Evolutionary conservation across 371 early-diverging fungal species (phyloP), one percentile per base, ranked within the genome.

Genomic region (Lichtheimia ramosa): DNA sequence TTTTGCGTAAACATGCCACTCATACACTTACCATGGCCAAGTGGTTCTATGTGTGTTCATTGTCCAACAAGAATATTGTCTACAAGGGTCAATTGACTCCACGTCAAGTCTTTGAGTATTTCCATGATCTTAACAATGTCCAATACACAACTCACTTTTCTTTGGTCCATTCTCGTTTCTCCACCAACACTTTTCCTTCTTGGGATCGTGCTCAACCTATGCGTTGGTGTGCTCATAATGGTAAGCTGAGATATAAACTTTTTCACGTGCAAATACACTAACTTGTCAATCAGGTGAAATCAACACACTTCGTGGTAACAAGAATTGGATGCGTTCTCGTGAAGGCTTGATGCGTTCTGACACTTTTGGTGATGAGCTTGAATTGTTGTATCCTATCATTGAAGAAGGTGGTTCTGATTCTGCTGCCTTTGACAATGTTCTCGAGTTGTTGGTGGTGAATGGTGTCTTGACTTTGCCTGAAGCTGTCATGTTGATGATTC

Each of bases 141-240:
- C 79, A 75, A 43, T 96, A 87, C 73, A 77, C 80, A 55, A 87
- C 93, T 46, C 94, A 96, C 68, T 98, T 97, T 87, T 92, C 94
- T 12, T 78, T 98, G 46, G 98, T 98, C 43, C 98, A 98, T 77
- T 96, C 97, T 21, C 89, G 98, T 59, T 98, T 97, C 87, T 96
- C 96, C 40, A 98, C 98, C 43, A 98, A 98, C 81, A 98, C 98
- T 18, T 97, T 97, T 75, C 98, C 98, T 14, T 89, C 90, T 14
- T 98, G 98, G 98, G 97, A 98, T 75, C 89, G 97, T 65, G 96
- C 97, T 51, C 98, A 98, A 72, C 98, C 98, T 24, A 91, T 96
- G 92, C 84, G 96, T 62, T 92, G 91, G 92, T 91, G 91, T 67
- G 98, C 97, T 48, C 98, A 98, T 82, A 98, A 98, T 71, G 98